Evolutionary conservation across 2,329 filamentous ascomycete genomes (phyloP), one percentile per base, ranked within the genome.

Genomic region (Dothideomycetes sp.): DNA sequence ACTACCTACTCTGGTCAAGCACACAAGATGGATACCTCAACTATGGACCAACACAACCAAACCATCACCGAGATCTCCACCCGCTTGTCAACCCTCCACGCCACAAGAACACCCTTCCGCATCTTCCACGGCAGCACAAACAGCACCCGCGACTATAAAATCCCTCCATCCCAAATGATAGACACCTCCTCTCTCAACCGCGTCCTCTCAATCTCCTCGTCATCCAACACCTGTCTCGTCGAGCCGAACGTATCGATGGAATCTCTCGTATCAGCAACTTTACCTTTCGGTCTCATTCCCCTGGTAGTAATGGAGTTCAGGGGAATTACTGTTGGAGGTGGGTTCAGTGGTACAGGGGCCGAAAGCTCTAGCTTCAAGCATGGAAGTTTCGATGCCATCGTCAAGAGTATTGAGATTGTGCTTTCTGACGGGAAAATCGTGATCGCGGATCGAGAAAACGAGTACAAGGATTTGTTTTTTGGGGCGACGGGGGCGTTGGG

Each of bases 81-180:
- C 5, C 61, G 58, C 40, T 66, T 75, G 32, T 62, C 62, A 38
- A 52, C 59, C 9, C 74, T 74, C 55, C 65, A 75, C 53, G 58
- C 64, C 11, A 64, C 64, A 28, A 61, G 69, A 41, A 62, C 71
- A 53, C 73, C 78, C 2, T 87, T 84, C 59, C 71, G 81, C 13
- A 79, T 87, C 54, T 83, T 78, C 51, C 82, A 87, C 60, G 83
- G 83, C 46, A 77, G 80, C 0, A 86, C 82, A 18, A 85, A 84
- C 63, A 83, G 76, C 59, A 87, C 83, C 25, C 76, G 83, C 7
- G 69, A 70, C 15, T 57, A 58, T 7, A 50, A 57, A 5, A 15
- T 33, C 4, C 25, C 32, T 24, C 29, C 5, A 5, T 35, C 32
- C 12, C 28, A 33, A 10, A 46, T 76, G 11, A 68, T 88, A 43